Evolutionary conservation across 331 rosid genomes (phyloP), one percentile per base, ranked within the genome.

Genomic region (Pyrus hybrid): DNA sequence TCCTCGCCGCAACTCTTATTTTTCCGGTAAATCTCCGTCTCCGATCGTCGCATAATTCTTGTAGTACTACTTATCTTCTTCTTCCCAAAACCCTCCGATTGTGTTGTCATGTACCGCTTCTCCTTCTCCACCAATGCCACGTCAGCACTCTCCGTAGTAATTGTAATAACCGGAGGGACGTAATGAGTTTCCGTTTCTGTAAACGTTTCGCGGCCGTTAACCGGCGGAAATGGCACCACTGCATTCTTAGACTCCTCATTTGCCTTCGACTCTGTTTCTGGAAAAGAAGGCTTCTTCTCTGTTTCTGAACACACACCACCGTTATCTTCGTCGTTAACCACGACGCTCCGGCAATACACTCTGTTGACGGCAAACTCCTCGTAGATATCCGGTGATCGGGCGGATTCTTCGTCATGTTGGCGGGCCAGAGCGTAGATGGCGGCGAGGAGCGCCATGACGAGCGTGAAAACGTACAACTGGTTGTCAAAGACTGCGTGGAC

Each of bases 391-490:
- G 43, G 25, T 32, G 69, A 64, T 20, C 41, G 43, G 5, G 28
- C 49, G 51, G 53, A 10, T 26, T 71, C 53, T 57, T 51, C 16
- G 20, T 49, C 61, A 23, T 18, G 28, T 63, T 14, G 6, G 53
- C 53, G 54, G 85, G 93, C 85, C 51, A 85, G 76, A 12, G 71
- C 45, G 71, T 80, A 93, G 65, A 92, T 76, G 54, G 70, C 51
- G 76, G 86, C 49, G 25, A 93, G 71, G 16, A 91, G 71, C 22
- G 73, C 71, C 49, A 87, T 79, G 23, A 81, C 73, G 51, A 91
- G 67, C 8, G 84, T 14, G 57, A 90, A 90, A 4, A 81, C 88
- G 43, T 56, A 87, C 83, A 89, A 66, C 14, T 86, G 75, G 79
- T 83, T 75, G 30, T 70, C 70, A 63, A 88, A 70, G 61, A 85